A percentile compares a stretch with the other conserved stretches of the same genome.
phyloP scores from a whole-genome alignment of 495 filamentous ascomycete genomes.

The Viridothelium virens region DNA sequence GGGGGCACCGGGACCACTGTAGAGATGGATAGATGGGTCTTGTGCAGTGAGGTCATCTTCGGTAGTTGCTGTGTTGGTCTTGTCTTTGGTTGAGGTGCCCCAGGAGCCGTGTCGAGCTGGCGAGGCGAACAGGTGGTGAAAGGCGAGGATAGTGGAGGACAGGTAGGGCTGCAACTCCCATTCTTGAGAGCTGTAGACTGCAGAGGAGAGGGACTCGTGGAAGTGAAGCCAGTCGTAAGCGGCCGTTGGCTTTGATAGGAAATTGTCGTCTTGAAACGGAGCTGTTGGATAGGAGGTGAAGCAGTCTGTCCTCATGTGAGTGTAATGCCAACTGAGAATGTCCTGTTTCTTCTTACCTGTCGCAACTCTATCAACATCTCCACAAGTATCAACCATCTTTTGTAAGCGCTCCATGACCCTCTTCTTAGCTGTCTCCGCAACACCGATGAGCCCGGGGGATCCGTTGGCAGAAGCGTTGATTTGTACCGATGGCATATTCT shows the following conservation, averaged over 20 bases:
- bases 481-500: slow-evolving; percentile 23
- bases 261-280: slow-evolving; percentile 85
- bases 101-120: slow-evolving; percentile 37
- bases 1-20: slow-evolving; percentile 71
- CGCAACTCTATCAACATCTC: slow-evolving; percentile 79
- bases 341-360: slow-evolving; percentile 41
- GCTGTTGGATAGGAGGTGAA: slow-evolving; percentile 78
- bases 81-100: slow-evolving; percentile 21
- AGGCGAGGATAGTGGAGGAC: slow-evolving; percentile 74
- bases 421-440: slow-evolving; percentile 67
- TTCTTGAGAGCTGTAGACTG: slow-evolving; percentile 67
- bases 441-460: slow-evolving; percentile 40
- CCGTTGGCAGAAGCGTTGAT: slow-evolving; percentile 24
- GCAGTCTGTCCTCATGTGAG: slow-evolving; percentile 43
- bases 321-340: not conserved
- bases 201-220: slow-evolving; percentile 71
- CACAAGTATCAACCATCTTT: slow-evolving; percentile 82
- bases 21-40: slow-evolving; percentile 54
- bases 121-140: slow-evolving; percentile 83
- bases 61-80: slow-evolving; percentile 8
- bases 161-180: slow-evolving; percentile 86
- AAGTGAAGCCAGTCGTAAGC: slow-evolving; percentile 96
- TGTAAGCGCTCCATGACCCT: slow-evolving; percentile 70
- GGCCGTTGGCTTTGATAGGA: slow-evolving; percentile 74
- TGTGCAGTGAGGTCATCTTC: slow-evolving; percentile 24